Percentiles rank a stretch among this genome's conserved stretches.
Conservation (phyloP, 192 early-diverging fungal species). For the Coemansia sp. region DNA sequence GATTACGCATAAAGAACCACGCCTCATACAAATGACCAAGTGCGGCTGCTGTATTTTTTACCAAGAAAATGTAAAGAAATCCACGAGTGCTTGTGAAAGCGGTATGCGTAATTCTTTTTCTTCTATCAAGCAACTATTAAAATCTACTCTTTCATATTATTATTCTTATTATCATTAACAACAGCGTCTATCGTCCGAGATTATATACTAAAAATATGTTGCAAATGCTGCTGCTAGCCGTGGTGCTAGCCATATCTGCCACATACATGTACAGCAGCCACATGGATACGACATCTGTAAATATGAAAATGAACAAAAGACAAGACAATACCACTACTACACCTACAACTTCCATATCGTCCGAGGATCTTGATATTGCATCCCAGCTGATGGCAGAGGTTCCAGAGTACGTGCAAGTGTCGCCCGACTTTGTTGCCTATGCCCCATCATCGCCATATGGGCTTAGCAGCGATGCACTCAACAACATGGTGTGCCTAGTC, state of each 20-base stretch:
- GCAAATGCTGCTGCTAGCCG: not conserved
- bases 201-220: not conserved
- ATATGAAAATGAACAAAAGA: not conserved
- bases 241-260: not conserved
- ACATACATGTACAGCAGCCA: not conserved
- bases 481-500: slow-evolving; percentile 43
- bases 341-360: no score
- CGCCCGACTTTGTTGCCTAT: slow-evolving; percentile 43
- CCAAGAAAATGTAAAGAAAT: no score
- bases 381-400: slow-evolving; percentile 5
- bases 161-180: not conserved
- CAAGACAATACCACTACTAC: not conserved
- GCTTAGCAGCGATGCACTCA: slow-evolving; percentile 19
- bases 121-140: no score
- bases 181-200: not conserved
- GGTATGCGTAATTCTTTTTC: no score
- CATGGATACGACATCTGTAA: not conserved
- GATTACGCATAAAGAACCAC: no score
- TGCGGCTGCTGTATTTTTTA: no score
- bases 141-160: not conserved
- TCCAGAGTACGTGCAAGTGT: slow-evolving; percentile 45
- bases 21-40: no score
- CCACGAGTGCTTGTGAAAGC: no score
- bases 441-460: slow-evolving; percentile 27
- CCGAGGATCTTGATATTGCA: not conserved